Conservation (phyloP, 1,284 basidiomycete species). For the Sphagnurus paluster region DNA sequence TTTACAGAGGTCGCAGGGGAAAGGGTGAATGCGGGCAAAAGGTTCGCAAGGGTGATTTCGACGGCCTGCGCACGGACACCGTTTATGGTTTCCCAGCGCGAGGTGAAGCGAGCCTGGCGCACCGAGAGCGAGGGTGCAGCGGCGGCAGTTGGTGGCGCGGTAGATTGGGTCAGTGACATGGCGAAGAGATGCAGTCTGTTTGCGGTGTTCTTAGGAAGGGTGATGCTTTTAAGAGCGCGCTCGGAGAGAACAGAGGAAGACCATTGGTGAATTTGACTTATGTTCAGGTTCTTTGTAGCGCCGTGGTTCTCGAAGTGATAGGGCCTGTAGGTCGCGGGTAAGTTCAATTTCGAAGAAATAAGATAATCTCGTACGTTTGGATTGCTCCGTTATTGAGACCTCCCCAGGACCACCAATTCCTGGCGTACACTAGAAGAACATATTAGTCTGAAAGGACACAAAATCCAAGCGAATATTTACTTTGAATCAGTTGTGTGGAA, state of each 20-base stretch:
- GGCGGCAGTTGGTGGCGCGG: conserved; percentile 3
- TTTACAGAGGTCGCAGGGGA: conserved; percentile 30
- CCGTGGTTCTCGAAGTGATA: conserved; percentile 37
- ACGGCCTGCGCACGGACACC: conserved; percentile 37
- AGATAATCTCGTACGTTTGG: conserved; percentile 28
- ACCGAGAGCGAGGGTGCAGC: conserved; percentile 34
- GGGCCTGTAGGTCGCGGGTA: conserved; percentile 35
- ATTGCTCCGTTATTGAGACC: conserved; percentile 37
- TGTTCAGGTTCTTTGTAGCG: conserved; percentile 36
- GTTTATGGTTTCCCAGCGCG: conserved; percentile 40
- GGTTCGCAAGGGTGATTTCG: conserved; percentile 47
- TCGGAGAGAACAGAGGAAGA: conserved; percentile 44
- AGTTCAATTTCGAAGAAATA: not conserved
- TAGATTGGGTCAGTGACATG: conserved; percentile 39
- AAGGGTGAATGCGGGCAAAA: conserved; percentile 33
- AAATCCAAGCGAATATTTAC: conserved; percentile 23
- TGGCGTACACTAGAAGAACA: conserved; percentile 32
- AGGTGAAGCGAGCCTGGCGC: conserved; percentile 40
- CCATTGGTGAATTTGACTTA: conserved; percentile 42
- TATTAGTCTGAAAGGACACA: not conserved
- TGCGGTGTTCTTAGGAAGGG: conserved; percentile 26
- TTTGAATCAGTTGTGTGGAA: conserved; percentile 30
- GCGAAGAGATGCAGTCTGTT: conserved; percentile 47
- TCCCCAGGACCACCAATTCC: conserved; percentile 40
- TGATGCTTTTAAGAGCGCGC: conserved; percentile 37